Percentiles rank a stretch among this genome's conserved stretches.
phyloP scores from a whole-genome alignment of 345 rosid genomes.

The Conringia planisiliqua region DNA sequence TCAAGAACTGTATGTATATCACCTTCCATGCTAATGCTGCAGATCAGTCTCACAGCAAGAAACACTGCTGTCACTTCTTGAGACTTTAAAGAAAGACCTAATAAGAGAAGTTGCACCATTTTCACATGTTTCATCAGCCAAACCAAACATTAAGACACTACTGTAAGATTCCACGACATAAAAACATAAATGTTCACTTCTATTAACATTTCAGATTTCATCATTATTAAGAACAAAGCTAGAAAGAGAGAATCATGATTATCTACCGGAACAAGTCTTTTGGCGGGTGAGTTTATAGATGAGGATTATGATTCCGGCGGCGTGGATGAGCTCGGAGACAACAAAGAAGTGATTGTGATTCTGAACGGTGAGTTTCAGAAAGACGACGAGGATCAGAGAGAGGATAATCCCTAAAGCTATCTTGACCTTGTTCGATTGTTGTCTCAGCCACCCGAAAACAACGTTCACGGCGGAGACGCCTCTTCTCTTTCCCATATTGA shows the following conservation, averaged over 20 bases:
- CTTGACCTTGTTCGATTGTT: conserved; percentile 55
- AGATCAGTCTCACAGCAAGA: conserved; percentile 50
- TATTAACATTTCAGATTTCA: background rate
- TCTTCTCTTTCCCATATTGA: conserved; percentile 59
- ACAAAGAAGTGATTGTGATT: conserved; percentile 49
- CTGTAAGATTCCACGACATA: background rate
- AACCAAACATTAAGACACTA: background rate
- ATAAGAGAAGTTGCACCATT: background rate
- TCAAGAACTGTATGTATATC: conserved; percentile 69
- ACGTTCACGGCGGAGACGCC: conserved; percentile 40
- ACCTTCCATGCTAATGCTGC: conserved; percentile 43
- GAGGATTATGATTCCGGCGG: conserved; percentile 57
- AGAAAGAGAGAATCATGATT: background rate
- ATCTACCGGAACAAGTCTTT: conserved; percentile 61
- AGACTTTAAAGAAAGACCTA: conserved; percentile 77
- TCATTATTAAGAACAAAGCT: background rate
- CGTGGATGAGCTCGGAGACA: conserved; percentile 63
- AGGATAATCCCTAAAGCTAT: conserved; percentile 30
- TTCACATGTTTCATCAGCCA: background rate
- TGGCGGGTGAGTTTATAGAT: conserved; percentile 61
- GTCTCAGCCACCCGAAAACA: conserved; percentile 42
- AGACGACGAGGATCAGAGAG: conserved; percentile 35
- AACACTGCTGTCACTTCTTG: conserved; percentile 74
- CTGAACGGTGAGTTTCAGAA: conserved; percentile 34
- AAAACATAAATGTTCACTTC: background rate